These are phyloP conservation scores for Gilbertella persicaria DNA, from an alignment of 371 early-diverging fungal species.

Conservation along the genomic window DNA sequence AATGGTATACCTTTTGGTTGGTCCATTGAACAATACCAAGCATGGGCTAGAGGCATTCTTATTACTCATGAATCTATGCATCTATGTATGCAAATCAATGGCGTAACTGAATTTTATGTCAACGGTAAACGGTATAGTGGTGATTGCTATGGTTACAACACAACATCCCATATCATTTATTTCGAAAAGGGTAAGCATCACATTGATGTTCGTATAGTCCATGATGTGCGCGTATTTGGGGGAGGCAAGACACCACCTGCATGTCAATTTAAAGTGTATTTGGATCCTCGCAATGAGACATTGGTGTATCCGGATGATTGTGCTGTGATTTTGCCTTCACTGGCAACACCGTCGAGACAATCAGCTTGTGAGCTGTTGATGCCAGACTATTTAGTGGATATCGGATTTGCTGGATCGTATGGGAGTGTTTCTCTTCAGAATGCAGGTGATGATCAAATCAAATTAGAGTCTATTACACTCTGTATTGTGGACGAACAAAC, in stretches of 20 bases:
- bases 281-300: conserved; percentile 6
- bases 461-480: conserved; percentile 11
- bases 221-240: conserved; percentile 71
- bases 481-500: conserved; percentile 18
- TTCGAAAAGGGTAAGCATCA: conserved; percentile 47
- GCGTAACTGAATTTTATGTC: conserved; percentile 50
- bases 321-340: conserved; percentile 1
- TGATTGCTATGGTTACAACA: conserved; percentile 46
- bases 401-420: conserved; percentile 22
- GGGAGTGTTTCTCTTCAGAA: conserved; percentile 27
- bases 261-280: conserved; percentile 29
- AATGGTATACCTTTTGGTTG: conserved; percentile 60
- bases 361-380: conserved; percentile 12
- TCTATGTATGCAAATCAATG: conserved; percentile 40
- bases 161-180: conserved; percentile 38
- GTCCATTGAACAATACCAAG: conserved; percentile 56
- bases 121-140: conserved; percentile 40
- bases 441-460: conserved; percentile 8
- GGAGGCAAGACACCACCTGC: conserved; percentile 53
- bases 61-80: conserved; percentile 11
- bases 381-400: conserved; percentile 21
- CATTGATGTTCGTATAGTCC: conserved; percentile 55
- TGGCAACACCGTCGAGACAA: not conserved
- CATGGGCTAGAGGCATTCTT: conserved; percentile 49
- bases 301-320: conserved; percentile 14